Evolutionary conservation across 1,284 basidiomycete species (phyloP).

Genomic region (Trichosporon ovoides): DNA sequence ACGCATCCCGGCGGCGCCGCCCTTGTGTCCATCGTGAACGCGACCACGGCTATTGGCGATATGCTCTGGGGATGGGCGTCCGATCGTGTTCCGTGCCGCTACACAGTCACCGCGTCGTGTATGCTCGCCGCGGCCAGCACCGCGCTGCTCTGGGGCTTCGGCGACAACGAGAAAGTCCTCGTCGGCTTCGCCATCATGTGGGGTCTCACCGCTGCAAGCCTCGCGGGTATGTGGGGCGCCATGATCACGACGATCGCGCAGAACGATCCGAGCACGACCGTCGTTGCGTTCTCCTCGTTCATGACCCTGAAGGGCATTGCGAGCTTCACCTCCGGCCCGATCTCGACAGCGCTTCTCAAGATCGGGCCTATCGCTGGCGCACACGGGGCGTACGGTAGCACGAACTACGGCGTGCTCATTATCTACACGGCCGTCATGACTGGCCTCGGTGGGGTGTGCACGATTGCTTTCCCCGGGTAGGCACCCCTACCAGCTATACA

Average conservation of each 20-base stretch:
- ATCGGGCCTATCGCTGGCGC: slow-evolving; percentile 16
- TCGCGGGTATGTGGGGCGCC: slow-evolving; percentile 35
- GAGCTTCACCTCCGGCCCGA: slow-evolving; percentile 31
- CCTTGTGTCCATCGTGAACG: slow-evolving; percentile 45
- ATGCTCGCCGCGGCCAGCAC: slow-evolving; percentile 36
- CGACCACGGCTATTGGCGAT: slow-evolving; percentile 23
- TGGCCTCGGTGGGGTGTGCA: slow-evolving; percentile 15
- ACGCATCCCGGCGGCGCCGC: slow-evolving; percentile 37
- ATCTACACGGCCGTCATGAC: slow-evolving; percentile 31
- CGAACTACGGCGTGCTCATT: slow-evolving; percentile 29
- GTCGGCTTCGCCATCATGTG: slow-evolving; percentile 33
- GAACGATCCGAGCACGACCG: slow-evolving; percentile 39
- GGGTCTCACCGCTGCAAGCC: slow-evolving; percentile 30
- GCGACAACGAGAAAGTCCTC: slow-evolving; percentile 27
- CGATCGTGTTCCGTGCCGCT: slow-evolving; percentile 36
- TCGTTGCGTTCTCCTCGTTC: slow-evolving; percentile 39
- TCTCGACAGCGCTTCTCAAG: slow-evolving; percentile 29
- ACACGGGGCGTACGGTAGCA: slow-evolving; percentile 28
- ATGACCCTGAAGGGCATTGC: slow-evolving; percentile 40
- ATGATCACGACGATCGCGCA: slow-evolving; percentile 33
- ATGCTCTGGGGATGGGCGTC: slow-evolving; percentile 39
- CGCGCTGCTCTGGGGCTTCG: slow-evolving; percentile 48
- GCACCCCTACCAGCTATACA: no score
- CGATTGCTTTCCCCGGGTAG: slow-evolving; percentile 1
- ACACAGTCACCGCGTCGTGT: slow-evolving; percentile 35